Conservation (phyloP, 805 yeast species). For the Yamadazyma laniorum region DNA sequence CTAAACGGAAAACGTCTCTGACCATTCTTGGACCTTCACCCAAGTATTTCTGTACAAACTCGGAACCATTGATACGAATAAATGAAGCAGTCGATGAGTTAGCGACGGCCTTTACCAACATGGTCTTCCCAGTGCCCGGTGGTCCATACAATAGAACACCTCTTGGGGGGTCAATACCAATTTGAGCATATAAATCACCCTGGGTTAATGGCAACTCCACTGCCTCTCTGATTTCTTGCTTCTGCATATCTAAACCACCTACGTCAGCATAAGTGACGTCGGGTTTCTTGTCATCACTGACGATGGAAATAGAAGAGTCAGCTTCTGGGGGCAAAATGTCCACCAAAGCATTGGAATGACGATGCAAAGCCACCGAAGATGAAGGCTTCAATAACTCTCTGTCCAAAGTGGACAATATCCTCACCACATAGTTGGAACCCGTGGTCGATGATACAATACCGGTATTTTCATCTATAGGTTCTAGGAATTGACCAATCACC, state of each 20-base stretch:
- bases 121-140: slow-evolving; percentile 99
- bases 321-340: slow-evolving; percentile 99
- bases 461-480: slow-evolving; percentile 93
- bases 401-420: slow-evolving; percentile 91
- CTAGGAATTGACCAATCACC: slow-evolving; percentile 96
- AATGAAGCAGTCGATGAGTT: slow-evolving; percentile 94
- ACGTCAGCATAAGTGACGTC: slow-evolving; percentile 95
- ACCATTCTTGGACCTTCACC: slow-evolving; percentile 99
- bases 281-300: slow-evolving; percentile 91
- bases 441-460: slow-evolving; percentile 98
- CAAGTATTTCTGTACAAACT: slow-evolving; percentile 94
- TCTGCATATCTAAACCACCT: slow-evolving; percentile 99
- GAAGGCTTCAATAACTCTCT: slow-evolving; percentile 93
- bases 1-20: slow-evolving; percentile 94
- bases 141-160: slow-evolving; percentile 99
- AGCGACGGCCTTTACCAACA: slow-evolving; percentile 99
- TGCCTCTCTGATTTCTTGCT: slow-evolving; percentile 98
- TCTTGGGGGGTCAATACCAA: slow-evolving; percentile 98
- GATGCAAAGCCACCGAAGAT: slow-evolving; percentile 94
- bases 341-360: slow-evolving; percentile 96
- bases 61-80: slow-evolving; percentile 96
- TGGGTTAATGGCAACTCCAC: slow-evolving; percentile 96
- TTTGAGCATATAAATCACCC: slow-evolving; percentile 92
- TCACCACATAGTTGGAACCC: slow-evolving; percentile 94
- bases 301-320: slow-evolving; percentile 91